A percentile compares a stretch with the other conserved stretches of the same genome.
These are phyloP conservation scores for Aspergillus melleus DNA, from an alignment of 2,329 filamentous ascomycete genomes.

Conservation along the genomic window DNA sequence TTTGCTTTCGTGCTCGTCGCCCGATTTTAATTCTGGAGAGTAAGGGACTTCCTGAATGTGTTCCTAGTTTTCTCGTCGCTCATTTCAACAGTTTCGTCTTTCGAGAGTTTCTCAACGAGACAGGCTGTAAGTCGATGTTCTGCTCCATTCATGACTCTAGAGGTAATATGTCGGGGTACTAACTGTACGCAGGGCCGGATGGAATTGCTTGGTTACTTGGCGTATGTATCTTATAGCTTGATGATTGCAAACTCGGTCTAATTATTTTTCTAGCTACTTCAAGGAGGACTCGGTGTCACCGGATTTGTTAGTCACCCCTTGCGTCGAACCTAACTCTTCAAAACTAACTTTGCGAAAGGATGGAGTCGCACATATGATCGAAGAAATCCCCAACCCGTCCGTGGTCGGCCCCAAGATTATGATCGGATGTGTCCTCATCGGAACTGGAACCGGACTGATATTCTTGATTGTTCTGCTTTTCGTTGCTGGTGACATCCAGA, in stretches of 20 bases:
- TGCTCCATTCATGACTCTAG: not conserved
- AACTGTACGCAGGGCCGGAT: constrained; percentile 53
- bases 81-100: constrained; percentile 51
- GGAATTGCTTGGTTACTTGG: constrained; percentile 55
- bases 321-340: not conserved
- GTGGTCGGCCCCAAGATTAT: constrained; percentile 65
- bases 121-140: constrained; percentile 52
- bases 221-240: constrained; percentile 24
- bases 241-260: constrained; percentile 8
- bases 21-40: constrained; percentile 61
- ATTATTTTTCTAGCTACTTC: constrained; percentile 35
- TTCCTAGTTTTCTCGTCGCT: constrained; percentile 2
- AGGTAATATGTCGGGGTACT: constrained; percentile 7
- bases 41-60: constrained; percentile 44
- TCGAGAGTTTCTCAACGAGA: constrained; percentile 65
- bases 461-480: constrained; percentile 66
- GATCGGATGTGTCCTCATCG: constrained; percentile 64
- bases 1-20: constrained; percentile 64
- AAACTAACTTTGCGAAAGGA: constrained; percentile 24
- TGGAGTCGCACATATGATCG: constrained; percentile 54
- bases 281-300: constrained; percentile 56
- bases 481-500: constrained; percentile 58
- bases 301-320: constrained; percentile 48
- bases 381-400: constrained; percentile 48
- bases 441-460: constrained; percentile 61